Evolutionary conservation across 495 filamentous ascomycete genomes (phyloP), one percentile per base, ranked within the genome.

Genomic region (Penicillium dipodomyicola): DNA sequence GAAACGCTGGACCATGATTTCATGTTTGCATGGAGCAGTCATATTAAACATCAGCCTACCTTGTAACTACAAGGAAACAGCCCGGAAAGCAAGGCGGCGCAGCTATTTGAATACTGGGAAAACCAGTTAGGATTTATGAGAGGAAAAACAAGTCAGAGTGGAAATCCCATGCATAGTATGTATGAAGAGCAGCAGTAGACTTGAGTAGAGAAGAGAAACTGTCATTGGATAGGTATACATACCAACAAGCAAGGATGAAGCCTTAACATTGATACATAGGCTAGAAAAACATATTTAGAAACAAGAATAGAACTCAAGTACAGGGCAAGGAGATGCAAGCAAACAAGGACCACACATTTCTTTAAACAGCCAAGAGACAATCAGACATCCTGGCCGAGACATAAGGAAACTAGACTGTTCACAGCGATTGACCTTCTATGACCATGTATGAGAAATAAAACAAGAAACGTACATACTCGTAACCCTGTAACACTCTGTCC

Each of bases 391-490:
- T 22, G 30, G 29, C 2, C 41, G 47, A 47, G 42, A 22, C 15
- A 46, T 4, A 46, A 37, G 41, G 39, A 47, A 37, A 52, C 22
- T 54, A 54, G 52, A 54, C 29, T 14, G 20, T 27, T n/a, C 15
- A 47, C 30, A 15, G 32, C n/a, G 22, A 35, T 54, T 23, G 29
- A 44, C 27, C 32, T 15, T 54, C 52, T 54, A 54, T 47, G 41
- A 46, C 52, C 52, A 47, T 54, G 30, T 54, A 44, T 52, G 45
- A 41, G 27, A 57, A 40, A 25, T 27, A 32, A 45, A 48, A 65
- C 46, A 46, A 30, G 58, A 45, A 54, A 54, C 53, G 42, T 52
- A 40, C 65, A 68, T 58, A 60, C 48, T 68, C 60, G 56, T 68
- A 62, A 57, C 54, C 60, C 42, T 63, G 59, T 61, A 65, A 33